A percentile compares a stretch with the other conserved stretches of the same genome.
Conservation (phyloP, 164 flowering plant genomes). For the Sedum album region DNA sequence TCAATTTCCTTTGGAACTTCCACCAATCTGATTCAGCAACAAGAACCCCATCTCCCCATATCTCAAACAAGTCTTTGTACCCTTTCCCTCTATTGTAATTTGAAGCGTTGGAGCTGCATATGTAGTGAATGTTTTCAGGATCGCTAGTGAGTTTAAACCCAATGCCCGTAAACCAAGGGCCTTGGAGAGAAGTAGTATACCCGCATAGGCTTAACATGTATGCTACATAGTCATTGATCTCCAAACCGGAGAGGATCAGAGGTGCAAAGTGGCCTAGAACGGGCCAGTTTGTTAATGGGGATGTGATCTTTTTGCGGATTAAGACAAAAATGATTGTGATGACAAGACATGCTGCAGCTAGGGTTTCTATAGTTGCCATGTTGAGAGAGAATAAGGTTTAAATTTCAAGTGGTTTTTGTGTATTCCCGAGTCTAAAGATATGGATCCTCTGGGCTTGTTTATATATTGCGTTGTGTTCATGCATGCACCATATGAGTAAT, state of each 20-base stretch:
- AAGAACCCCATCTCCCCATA: slow-evolving; percentile 44
- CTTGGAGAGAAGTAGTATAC: background rate
- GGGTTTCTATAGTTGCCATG: background rate
- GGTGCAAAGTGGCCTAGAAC: background rate
- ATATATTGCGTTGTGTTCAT: too few species aligned
- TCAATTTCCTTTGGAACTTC: slow-evolving; percentile 13
- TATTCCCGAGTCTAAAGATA: too few species aligned
- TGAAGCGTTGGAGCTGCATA: background rate
- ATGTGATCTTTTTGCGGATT: background rate
- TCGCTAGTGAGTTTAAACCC: background rate
- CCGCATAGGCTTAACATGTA: background rate
- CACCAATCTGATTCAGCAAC: slow-evolving; percentile 23
- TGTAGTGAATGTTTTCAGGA: too few species aligned
- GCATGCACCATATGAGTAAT: too few species aligned
- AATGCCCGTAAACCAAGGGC: background rate
- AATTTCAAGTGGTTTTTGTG: too few species aligned
- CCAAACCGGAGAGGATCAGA: background rate
- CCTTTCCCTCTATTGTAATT: slow-evolving; percentile 13
- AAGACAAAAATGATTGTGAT: background rate
- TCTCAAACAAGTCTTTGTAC: slow-evolving; percentile 20
- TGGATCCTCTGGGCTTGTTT: too few species aligned
- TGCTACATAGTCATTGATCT: background rate
- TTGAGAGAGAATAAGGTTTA: too few species aligned
- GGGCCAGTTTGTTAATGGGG: background rate
- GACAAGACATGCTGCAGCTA: background rate